A percentile compares a stretch with the other conserved stretches of the same genome.
Evolutionary conservation across 768 basidiomycete genomes (phyloP).

Genomic region (Boletus coccyginus): DNA sequence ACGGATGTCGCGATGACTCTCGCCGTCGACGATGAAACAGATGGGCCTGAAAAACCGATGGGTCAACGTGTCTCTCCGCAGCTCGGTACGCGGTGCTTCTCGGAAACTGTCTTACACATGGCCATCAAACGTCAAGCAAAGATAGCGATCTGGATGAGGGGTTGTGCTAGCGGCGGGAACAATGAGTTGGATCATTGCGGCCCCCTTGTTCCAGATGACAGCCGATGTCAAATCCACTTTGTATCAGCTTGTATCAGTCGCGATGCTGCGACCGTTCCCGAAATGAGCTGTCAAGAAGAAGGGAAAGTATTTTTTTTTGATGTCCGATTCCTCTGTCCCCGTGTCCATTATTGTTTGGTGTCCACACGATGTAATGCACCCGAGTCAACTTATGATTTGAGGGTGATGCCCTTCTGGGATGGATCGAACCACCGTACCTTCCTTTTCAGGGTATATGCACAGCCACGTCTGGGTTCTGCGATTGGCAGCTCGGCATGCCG

Average conservation of each 20-base stretch:
- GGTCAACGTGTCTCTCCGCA: conserved; percentile 15
- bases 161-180: conserved; percentile 14
- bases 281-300: conserved; percentile 24
- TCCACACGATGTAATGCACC: neutral
- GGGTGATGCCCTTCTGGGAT: neutral
- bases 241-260: conserved; percentile 16
- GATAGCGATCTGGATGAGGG: conserved; percentile 6
- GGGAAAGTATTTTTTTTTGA: neutral
- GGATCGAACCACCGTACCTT: conserved; percentile 28
- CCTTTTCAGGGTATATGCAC: conserved; percentile 23
- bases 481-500: conserved; percentile 29
- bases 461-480: conserved; percentile 18
- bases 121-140: conserved; percentile 27
- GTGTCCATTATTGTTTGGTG: neutral
- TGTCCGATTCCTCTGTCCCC: neutral
- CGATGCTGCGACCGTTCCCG: conserved; percentile 10
- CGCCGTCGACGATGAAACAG: conserved; percentile 26
- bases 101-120: conserved; percentile 20
- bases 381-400: neutral
- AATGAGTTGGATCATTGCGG: conserved; percentile 25
- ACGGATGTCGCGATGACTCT: conserved; percentile 15
- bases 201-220: conserved; percentile 13
- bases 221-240: conserved; percentile 24
- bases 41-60: conserved; percentile 6
- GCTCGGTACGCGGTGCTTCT: conserved; percentile 19